phyloP scores from a whole-genome alignment of 1,284 basidiomycete genomes.

The Xerocomus nothofagi region DNA sequence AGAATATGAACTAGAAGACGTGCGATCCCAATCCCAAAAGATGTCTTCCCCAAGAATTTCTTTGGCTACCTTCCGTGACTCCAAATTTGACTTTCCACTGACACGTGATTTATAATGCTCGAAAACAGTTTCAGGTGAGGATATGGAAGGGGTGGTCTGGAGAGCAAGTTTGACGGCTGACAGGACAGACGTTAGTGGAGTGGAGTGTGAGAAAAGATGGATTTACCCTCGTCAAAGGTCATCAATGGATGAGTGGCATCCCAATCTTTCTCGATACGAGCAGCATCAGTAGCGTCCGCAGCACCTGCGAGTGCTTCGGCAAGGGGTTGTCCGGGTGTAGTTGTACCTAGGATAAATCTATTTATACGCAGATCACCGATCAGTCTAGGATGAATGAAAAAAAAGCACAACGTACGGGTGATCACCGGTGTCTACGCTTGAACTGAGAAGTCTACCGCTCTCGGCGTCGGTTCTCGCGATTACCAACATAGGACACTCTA shows the following conservation, averaged over 20 bases:
- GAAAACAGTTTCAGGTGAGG: slow-evolving; percentile 55
- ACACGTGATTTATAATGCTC: slow-evolving; percentile 61
- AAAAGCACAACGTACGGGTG: slow-evolving; percentile 37
- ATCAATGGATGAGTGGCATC: slow-evolving; percentile 67
- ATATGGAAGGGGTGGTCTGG: slow-evolving; percentile 22
- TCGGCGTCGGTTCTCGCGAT: slow-evolving; percentile 93
- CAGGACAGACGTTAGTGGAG: slow-evolving; percentile 5
- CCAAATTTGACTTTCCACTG: slow-evolving; percentile 69
- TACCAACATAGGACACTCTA: slow-evolving; percentile 85
- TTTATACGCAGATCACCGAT: slow-evolving; percentile 11
- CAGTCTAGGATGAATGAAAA: slow-evolving; percentile 16
- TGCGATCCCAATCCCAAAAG: slow-evolving; percentile 88
- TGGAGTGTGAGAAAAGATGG: background rate
- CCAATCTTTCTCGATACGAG: slow-evolving; percentile 80
- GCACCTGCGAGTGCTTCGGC: slow-evolving; percentile 79
- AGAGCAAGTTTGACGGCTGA: slow-evolving; percentile 56
- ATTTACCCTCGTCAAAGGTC: slow-evolving; percentile 81
- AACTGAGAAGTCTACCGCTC: slow-evolving; percentile 83
- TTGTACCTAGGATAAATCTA: slow-evolving; percentile 78
- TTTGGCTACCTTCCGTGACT: slow-evolving; percentile 71
- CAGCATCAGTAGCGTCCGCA: slow-evolving; percentile 68
- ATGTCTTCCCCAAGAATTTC: slow-evolving; percentile 65
- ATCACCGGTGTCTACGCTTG: slow-evolving; percentile 79
- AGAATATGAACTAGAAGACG: slow-evolving; percentile 28
- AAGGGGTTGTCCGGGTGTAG: slow-evolving; percentile 56